Evolutionary conservation across 2,329 filamentous ascomycete species (phyloP), one percentile per base, ranked within the genome.

Genomic region (Leptoxyphium fumago): DNA sequence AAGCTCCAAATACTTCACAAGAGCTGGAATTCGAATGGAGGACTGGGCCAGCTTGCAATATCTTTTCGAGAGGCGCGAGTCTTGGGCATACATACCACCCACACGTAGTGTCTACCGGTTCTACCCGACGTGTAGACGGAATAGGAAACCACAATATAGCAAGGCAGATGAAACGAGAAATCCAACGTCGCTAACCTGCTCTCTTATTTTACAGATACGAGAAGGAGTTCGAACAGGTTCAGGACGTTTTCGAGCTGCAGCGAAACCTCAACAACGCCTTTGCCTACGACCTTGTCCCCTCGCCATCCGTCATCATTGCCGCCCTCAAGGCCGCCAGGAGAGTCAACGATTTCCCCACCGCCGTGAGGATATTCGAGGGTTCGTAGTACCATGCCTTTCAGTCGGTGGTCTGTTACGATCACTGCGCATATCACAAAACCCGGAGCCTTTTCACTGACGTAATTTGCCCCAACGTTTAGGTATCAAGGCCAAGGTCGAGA

Each of bases 251-350:
- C 69, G 91, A 98, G 80, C 86, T 98, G 63, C 62, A 87, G 77
- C 84, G 87, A 69, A 94, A 94, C 74, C 76, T 94, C 63, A 98
- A 98, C 82, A 98, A 98, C 74, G 89, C 87, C 65, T 98, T 98
- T 72, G 91, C 91, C 64, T 98, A 98, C 81, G 91, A 98, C 80
- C 82, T 98, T 61, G 91, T 98, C 55, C 91, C 93, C 62, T 91
- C 89, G 39, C 80, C 89, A 52, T 79, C 84, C 56, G 91, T 98
- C 64, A 77, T 95, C 67, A 78, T 78, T 59, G 88, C 91, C 59
- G 91, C 91, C 52, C 78, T 98, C 60, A 87, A 82, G 70, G 91
- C 91, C 58, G 91, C 91, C 56, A 78, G 91, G 67, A 78, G 91
- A 67, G 91, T 98, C 64, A 95, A 98, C 70, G 91, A 98, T 75